These are phyloP conservation scores for Pyrenophora seminiperda DNA, from an alignment of 2,329 filamentous ascomycete species.

Conservation along the genomic window DNA sequence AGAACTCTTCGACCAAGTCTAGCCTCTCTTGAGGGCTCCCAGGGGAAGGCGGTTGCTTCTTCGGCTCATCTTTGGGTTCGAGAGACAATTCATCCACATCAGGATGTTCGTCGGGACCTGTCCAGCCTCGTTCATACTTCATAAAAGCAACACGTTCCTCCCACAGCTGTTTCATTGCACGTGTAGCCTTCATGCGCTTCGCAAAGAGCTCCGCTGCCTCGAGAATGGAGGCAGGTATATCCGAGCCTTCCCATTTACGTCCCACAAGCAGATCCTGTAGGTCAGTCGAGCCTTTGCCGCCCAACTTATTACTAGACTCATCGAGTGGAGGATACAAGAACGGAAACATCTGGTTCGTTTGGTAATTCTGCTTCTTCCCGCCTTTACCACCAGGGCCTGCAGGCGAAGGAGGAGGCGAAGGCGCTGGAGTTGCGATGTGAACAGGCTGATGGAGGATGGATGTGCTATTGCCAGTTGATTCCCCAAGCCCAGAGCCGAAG, in stretches of 20 bases:
- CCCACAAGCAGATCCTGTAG: constrained; percentile 80
- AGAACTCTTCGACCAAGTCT: constrained; percentile 78
- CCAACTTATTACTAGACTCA: constrained; percentile 83
- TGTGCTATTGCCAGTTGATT: constrained; percentile 51
- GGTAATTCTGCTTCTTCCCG: constrained; percentile 98
- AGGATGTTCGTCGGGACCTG: constrained; percentile 56
- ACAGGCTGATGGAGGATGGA: constrained; percentile 96
- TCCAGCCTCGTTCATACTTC: constrained; percentile 91
- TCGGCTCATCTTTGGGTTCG: constrained; percentile 38
- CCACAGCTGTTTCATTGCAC: constrained; percentile 92
- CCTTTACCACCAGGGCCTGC: constrained; percentile 82
- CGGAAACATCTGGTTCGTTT: constrained; percentile 98
- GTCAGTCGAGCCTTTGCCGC: constrained; percentile 83
- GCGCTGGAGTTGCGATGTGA: constrained; percentile 97
- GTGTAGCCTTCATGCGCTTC: constrained; percentile 84
- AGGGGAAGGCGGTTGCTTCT: constrained; percentile 50
- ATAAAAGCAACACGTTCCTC: constrained; percentile 90
- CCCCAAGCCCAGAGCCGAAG: constrained; percentile 58
- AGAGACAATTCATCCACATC: constrained; percentile 50
- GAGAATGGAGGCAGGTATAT: constrained; percentile 90
- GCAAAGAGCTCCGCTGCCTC: constrained; percentile 94
- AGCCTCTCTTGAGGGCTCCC: constrained; percentile 68
- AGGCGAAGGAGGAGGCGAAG: constrained; percentile 92
- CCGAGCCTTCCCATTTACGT: constrained; percentile 88
- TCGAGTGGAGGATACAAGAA: constrained; percentile 96